Conservation (phyloP, 116 monocot genomes). For the Phalaenopsis hybrid region DNA sequence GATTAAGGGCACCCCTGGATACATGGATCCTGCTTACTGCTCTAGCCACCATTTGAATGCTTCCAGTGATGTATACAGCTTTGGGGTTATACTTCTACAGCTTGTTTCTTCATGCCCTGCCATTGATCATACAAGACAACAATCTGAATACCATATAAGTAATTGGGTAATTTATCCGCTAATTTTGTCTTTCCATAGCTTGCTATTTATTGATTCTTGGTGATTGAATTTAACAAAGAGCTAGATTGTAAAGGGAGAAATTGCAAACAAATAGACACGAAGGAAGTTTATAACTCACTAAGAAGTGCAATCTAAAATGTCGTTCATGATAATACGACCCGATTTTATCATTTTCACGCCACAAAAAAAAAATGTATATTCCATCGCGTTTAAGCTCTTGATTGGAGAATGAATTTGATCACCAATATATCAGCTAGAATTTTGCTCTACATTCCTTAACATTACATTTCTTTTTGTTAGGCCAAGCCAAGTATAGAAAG, state of each 20-base stretch:
- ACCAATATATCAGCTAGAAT: neutral
- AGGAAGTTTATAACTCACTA: too few species aligned
- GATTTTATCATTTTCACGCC: too few species aligned
- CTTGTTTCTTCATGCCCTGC: conserved; percentile 27
- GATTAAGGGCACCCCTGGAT: conserved; percentile 30
- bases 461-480: conserved; percentile 5
- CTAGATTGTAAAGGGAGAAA: too few species aligned
- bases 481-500: conserved; percentile 32
- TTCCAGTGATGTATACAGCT: conserved; percentile 39
- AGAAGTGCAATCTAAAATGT: too few species aligned
- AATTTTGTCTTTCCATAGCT: too few species aligned
- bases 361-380: too few species aligned
- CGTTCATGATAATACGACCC: too few species aligned
- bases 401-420: neutral
- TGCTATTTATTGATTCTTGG: too few species aligned
- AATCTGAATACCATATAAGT: conserved; percentile 17
- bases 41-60: conserved; percentile 25
- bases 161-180: conserved; percentile 19
- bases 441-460: neutral
- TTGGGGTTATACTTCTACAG: conserved; percentile 40
- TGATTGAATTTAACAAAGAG: too few species aligned
- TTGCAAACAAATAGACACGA: too few species aligned
- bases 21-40: conserved; percentile 38
- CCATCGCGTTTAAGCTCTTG: neutral
- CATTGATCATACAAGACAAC: conserved; percentile 12